phyloP scores from a whole-genome alignment of 2,329 filamentous ascomycete species.

The Aspergillus melleus region DNA sequence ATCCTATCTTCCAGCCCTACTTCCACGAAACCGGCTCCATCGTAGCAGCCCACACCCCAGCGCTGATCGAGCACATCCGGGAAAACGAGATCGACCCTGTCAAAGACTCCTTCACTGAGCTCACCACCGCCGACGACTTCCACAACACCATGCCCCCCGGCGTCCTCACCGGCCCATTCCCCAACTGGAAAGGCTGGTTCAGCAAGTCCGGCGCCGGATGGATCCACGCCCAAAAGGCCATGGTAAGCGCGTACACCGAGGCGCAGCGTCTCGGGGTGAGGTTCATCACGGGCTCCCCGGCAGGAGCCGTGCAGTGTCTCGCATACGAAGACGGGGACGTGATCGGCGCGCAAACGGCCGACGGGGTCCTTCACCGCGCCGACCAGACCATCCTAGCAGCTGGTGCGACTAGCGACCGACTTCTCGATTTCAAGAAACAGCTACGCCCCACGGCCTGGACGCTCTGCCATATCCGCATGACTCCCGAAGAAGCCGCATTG shows the following conservation, averaged over 20 bases:
- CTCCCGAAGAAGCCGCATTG: constrained; percentile 39
- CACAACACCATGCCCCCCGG: constrained; percentile 47
- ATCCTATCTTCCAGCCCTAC: constrained; percentile 46
- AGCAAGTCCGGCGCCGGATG: constrained; percentile 49
- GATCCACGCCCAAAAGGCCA: constrained; percentile 51
- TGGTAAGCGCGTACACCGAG: constrained; percentile 47
- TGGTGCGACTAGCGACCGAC: constrained; percentile 42
- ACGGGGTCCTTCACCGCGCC: constrained; percentile 39
- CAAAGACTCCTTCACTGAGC: constrained; percentile 28
- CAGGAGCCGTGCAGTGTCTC: constrained; percentile 40
- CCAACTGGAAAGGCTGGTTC: constrained; percentile 46
- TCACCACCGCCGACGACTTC: constrained; percentile 47
- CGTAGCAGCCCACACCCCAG: constrained; percentile 42
- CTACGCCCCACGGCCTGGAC: constrained; percentile 50
- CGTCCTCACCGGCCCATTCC: constrained; percentile 47
- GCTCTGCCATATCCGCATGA: constrained; percentile 47
- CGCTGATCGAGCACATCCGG: constrained; percentile 37
- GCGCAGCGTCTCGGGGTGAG: constrained; percentile 46
- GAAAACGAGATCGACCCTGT: constrained; percentile 31
- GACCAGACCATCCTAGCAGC: constrained; percentile 46
- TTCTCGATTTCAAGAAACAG: constrained; percentile 49
- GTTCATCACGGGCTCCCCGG: constrained; percentile 44
- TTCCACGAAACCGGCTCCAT: constrained; percentile 50
- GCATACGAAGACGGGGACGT: constrained; percentile 38
- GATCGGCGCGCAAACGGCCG: constrained; percentile 42